Percentiles rank a stretch among this genome's conserved stretches.
phyloP scores from a whole-genome alignment of 805 yeast species.

The Torulaspora delbrueckii region DNA sequence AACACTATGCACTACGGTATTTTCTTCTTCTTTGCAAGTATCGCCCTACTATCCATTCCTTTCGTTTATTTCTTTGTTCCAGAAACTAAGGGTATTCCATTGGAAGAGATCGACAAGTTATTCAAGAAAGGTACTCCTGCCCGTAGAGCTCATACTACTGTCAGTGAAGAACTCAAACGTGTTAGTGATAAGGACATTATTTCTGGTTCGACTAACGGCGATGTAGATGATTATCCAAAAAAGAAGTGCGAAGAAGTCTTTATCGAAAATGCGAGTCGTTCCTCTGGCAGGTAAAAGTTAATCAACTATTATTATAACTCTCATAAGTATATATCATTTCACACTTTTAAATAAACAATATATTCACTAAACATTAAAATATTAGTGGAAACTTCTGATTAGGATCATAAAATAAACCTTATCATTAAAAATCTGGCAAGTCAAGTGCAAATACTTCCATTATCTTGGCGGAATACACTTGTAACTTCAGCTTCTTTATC shows the following conservation, averaged over 20 bases:
- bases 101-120: constrained; percentile 73
- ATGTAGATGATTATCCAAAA: background rate
- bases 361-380: too few relatives aligned
- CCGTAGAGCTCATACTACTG: constrained; percentile 18
- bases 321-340: background rate
- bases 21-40: constrained; percentile 36
- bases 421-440: too few relatives aligned
- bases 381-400: too few relatives aligned
- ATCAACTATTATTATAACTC: background rate
- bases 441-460: too few relatives aligned
- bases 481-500: too few relatives aligned
- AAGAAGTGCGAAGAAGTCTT: constrained; percentile 4
- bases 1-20: constrained; percentile 42
- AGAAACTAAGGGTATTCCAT: constrained; percentile 71
- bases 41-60: constrained; percentile 18
- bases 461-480: too few relatives aligned
- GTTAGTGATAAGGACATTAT: constrained; percentile 8
- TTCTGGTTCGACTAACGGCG: background rate
- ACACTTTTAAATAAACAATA: too few relatives aligned
- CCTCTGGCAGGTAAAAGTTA: background rate
- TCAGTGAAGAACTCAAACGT: constrained; percentile 14
- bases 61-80: constrained; percentile 65
- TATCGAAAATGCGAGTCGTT: constrained; percentile 7
- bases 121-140: constrained; percentile 39
- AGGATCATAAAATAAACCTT: too few relatives aligned